phyloP scores from a whole-genome alignment of 306 rosid species.

The Psophocarpus tetragonolobus region DNA sequence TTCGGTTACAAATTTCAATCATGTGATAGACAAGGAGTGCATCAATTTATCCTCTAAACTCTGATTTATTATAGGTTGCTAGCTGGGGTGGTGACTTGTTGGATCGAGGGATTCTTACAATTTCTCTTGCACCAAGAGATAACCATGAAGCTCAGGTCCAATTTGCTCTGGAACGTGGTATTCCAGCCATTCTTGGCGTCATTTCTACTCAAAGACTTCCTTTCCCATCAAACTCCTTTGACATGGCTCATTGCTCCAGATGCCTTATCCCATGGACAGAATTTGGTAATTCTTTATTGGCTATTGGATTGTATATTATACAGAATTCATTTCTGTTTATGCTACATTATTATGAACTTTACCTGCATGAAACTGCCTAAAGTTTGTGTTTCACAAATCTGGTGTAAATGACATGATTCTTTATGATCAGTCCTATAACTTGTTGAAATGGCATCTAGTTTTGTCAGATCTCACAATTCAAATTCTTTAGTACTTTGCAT shows the following conservation, averaged over 20 bases:
- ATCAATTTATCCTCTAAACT: conserved; percentile 20
- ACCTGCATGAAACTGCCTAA: conserved; percentile 2
- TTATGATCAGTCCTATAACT: not conserved
- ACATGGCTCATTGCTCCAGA: conserved; percentile 99
- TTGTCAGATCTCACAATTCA: not conserved
- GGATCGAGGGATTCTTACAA: conserved; percentile 83
- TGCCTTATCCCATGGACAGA: conserved; percentile 99
- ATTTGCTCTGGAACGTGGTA: conserved; percentile 97
- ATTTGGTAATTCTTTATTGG: conserved; percentile 64
- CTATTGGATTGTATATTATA: not conserved
- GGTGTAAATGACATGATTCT: conserved; percentile 1
- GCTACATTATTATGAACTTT: conserved; percentile 6
- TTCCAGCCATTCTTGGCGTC: conserved; percentile 96
- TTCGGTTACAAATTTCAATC: conserved; percentile 7
- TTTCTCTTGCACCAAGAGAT: conserved; percentile 99
- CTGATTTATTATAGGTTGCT: conserved; percentile 70
- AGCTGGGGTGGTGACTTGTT: conserved; percentile 99
- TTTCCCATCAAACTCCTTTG: conserved; percentile 91
- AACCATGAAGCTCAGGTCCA: conserved; percentile 99
- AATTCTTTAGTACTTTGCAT: not conserved
- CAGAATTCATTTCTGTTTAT: not conserved
- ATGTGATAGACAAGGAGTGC: not conserved
- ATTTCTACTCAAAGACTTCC: conserved; percentile 97
- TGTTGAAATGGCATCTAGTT: not conserved
- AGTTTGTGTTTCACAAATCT: not conserved